Evolutionary conservation across 2,329 filamentous ascomycete genomes (phyloP).

Genomic region (Claviceps cyperi): DNA sequence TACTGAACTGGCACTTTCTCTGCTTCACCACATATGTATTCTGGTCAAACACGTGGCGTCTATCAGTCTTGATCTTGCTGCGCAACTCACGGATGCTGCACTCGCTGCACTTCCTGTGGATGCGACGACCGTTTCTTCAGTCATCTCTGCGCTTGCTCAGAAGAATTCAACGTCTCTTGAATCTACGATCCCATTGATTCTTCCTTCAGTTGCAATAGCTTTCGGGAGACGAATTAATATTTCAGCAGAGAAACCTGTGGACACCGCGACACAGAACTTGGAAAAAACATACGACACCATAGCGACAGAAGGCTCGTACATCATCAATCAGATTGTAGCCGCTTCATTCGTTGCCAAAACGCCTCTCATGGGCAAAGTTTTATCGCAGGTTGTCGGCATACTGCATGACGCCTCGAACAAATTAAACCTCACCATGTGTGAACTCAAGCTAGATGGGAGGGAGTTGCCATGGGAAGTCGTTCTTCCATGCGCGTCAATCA

Average conservation of each 20-base stretch:
- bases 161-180: conserved; percentile 6
- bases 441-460: conserved; percentile 6
- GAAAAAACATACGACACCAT: conserved; percentile 7
- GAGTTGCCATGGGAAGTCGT: conserved; percentile 7
- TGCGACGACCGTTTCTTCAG: conserved; percentile 6
- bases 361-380: conserved; percentile 7
- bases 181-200: conserved; percentile 10
- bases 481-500: conserved; percentile 8
- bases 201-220: conserved; percentile 11
- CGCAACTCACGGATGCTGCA: conserved; percentile 11
- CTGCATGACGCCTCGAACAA: conserved; percentile 9
- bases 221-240: conserved; percentile 6
- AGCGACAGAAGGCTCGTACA: conserved; percentile 8
- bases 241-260: background rate
- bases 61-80: conserved; percentile 9
- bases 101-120: conserved; percentile 10
- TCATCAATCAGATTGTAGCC: conserved; percentile 11
- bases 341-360: conserved; percentile 1
- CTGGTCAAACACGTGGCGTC: conserved; percentile 9
- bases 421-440: conserved; percentile 10
- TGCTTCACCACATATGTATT: conserved; percentile 9
- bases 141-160: conserved; percentile 8
- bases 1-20: conserved; percentile 3
- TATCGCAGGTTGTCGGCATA: conserved; percentile 11
- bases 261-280: conserved; percentile 1